Base-by-base conservation (phyloP, 805 yeast genomes). In the Candida ascalaphidarum region DNA sequence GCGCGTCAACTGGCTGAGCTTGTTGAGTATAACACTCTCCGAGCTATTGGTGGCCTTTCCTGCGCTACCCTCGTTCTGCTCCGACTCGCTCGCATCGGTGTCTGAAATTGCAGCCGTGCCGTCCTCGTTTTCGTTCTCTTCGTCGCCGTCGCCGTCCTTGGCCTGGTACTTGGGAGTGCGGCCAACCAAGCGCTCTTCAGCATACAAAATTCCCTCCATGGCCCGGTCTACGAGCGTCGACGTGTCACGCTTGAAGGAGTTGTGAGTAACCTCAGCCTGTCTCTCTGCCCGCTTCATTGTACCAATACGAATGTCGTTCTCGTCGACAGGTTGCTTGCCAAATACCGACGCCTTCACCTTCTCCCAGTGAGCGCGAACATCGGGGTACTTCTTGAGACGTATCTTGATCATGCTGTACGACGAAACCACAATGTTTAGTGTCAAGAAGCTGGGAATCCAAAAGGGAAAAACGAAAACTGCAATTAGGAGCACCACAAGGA, bases 371-470 rank as follows among this genome's bases (percentile, higher is more conserved):
- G 34, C 28, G 2, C 33, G 36, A 13, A 50, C 33, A 5, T 46
- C 29, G 1, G 61, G 58, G 2, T 44, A 23, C 8, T 38, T 35
- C 11, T 51, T 28, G 3, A 54, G 17, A 28, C 50, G 42, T n/a
- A 60, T 48, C 29, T 57, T 65, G 14, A 65, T 41, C 37, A 58
- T 48, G 32, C 68, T 47, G 37, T 56, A 63, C n/a, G 61, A 42
- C 2, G 68, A 53, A 3, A 58, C 53, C 7, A 58, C 34, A 1
- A 61, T 47, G 11, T 58, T 46, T 1, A 58, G 41, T 13, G 53
- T 47, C 14, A 70, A 37, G 3, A 69, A 60, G 11, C 66, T 29
- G 1, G 77, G 74, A 13, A 71, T 46, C 74, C 76, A 71, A 19
- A 70, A 32, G 0, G 78, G 77, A 5, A 71, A 28, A 11, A 61